These are phyloP conservation scores for Sclerospora graminicola DNA, from an alignment of 352 stramenopile species.

Conservation along the genomic window DNA sequence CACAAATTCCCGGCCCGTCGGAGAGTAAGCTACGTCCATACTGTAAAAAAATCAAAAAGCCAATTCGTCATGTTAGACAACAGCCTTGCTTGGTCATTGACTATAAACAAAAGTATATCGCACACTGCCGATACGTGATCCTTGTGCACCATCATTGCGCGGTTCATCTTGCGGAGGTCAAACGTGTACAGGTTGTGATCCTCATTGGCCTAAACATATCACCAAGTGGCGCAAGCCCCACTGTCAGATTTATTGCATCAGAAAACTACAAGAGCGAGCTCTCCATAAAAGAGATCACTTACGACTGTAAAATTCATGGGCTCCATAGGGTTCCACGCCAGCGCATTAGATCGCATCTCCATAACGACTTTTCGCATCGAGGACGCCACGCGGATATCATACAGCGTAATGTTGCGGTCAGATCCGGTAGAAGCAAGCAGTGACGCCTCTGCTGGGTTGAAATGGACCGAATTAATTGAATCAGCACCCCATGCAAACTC, in stretches of 20 bases:
- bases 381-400: conserved; percentile 85
- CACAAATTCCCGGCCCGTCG: conserved; percentile 97
- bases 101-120: conserved; percentile 9
- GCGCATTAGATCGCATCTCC: conserved; percentile 94
- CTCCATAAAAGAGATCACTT: conserved; percentile 14
- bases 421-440: conserved; percentile 93
- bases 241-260: conserved; percentile 5
- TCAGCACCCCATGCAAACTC: conserved; percentile 92
- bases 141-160: conserved; percentile 94
- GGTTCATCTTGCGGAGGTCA: conserved; percentile 97
- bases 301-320: conserved; percentile 98
- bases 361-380: conserved; percentile 95
- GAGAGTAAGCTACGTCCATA: conserved; percentile 95
- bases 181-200: conserved; percentile 99
- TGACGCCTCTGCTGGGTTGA: conserved; percentile 93
- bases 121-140: conserved; percentile 96
- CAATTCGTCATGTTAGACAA: conserved; percentile 12
- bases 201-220: conserved; percentile 87
- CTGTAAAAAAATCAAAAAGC: conserved; percentile 17
- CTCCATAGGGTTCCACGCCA: conserved; percentile 99
- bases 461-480: conserved; percentile 90
- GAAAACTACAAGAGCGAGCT: not conserved
- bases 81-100: not conserved
- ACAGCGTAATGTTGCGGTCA: conserved; percentile 90
- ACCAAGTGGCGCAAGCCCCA: conserved; percentile 6